These are phyloP conservation scores for Taphrina wiesneri DNA, from an alignment of 1,139 yeast species.

Conservation along the genomic window DNA sequence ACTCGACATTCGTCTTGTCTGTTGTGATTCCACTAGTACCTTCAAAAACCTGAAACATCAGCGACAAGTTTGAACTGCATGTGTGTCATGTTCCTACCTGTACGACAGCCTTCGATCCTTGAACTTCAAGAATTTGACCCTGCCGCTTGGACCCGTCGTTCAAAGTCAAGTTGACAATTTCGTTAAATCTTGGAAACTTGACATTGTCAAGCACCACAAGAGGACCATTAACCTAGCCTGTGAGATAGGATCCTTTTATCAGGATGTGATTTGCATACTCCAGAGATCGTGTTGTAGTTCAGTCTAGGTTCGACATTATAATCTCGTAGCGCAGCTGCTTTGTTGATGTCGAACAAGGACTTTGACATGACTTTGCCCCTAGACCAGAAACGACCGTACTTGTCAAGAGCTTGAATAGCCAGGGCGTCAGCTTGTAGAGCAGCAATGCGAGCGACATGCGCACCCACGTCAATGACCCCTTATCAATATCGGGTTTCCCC, in stretches of 20 bases:
- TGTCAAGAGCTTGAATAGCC: not conserved
- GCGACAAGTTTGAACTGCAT: not conserved
- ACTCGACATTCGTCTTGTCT: conserved; percentile 93
- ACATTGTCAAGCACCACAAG: conserved; percentile 76
- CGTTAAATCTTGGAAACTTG: conserved; percentile 85
- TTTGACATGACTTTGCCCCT: conserved; percentile 10
- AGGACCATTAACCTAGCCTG: conserved; percentile 72
- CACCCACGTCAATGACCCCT: conserved; percentile 5
- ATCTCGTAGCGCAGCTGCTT: conserved; percentile 42
- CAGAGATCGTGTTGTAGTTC: conserved; percentile 88
- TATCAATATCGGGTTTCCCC: not conserved
- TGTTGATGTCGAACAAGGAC: conserved; percentile 40
- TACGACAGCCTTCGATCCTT: conserved; percentile 95
- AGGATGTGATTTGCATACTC: conserved; percentile 50
- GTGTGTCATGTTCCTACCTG: conserved; percentile 53
- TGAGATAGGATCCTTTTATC: not conserved
- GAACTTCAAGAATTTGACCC: conserved; percentile 97
- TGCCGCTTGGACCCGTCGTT: conserved; percentile 95
- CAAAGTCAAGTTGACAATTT: conserved; percentile 90
- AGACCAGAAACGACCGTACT: not conserved
- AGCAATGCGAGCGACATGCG: conserved; percentile 1
- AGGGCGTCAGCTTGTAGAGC: not conserved
- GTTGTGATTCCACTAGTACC: conserved; percentile 59
- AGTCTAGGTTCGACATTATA: conserved; percentile 41
- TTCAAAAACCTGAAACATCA: conserved; percentile 64